Conservation (phyloP, 2,329 filamentous ascomycete species). For the Stemphylium lycopersici region DNA sequence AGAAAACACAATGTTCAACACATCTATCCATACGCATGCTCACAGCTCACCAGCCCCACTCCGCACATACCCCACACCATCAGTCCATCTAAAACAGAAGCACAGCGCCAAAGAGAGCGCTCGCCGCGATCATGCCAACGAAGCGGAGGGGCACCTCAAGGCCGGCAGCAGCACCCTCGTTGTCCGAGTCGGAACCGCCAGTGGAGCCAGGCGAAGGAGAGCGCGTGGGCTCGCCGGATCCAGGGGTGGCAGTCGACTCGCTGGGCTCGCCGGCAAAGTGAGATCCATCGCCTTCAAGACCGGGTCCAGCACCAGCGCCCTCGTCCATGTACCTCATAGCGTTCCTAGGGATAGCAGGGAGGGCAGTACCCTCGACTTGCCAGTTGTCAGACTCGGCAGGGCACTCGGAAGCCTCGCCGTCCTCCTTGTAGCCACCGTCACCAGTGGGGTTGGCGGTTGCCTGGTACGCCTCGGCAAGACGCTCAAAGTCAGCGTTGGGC, state of each 20-base stretch:
- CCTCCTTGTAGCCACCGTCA: constrained; percentile 63
- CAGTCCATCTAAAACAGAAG: constrained; percentile 35
- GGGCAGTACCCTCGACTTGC: constrained; percentile 58
- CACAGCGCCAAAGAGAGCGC: constrained; percentile 40
- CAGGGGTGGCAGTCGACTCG: constrained; percentile 35
- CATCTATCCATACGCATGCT: constrained; percentile 5
- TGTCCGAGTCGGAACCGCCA: not conserved
- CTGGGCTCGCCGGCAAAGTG: constrained; percentile 42
- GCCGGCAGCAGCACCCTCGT: constrained; percentile 26
- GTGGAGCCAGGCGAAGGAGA: constrained; percentile 21
- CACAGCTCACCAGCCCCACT: not conserved
- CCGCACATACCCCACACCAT: not conserved
- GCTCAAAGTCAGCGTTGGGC: constrained; percentile 68
- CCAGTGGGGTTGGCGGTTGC: constrained; percentile 60
- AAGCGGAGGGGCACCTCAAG: constrained; percentile 39
- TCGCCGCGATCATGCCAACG: constrained; percentile 38
- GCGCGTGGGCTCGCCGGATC: constrained; percentile 37
- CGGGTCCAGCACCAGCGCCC: constrained; percentile 63
- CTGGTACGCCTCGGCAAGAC: constrained; percentile 58
- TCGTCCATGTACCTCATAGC: constrained; percentile 62
- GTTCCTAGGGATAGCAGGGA: constrained; percentile 63
- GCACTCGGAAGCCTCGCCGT: constrained; percentile 60
- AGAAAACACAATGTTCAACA: constrained; percentile 10
- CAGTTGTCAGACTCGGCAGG: constrained; percentile 61
- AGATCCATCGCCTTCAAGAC: constrained; percentile 58